Conservation (phyloP, 192 early-diverging fungal genomes). For the Rhizophagus prolifer region DNA sequence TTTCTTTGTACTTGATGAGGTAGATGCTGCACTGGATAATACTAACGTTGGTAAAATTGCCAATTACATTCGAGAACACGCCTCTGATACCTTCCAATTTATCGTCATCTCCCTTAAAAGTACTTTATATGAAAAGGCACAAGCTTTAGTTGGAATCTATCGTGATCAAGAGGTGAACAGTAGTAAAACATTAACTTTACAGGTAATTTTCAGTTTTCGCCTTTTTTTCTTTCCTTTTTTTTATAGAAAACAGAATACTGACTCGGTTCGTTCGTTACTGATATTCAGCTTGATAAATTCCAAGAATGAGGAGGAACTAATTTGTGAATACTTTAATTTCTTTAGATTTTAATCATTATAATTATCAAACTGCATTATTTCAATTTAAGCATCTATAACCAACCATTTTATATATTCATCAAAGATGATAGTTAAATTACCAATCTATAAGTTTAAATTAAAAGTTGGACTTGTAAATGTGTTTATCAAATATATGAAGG, state of each 20-base stretch:
- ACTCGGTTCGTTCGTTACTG: too few species aligned
- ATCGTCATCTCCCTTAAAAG: conserved; percentile 97
- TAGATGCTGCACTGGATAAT: conserved; percentile 97
- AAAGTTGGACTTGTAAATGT: too few species aligned
- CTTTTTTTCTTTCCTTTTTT: not conserved
- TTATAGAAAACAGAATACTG: not conserved
- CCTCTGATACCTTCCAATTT: conserved; percentile 78
- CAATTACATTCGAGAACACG: conserved; percentile 83
- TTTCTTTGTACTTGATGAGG: conserved; percentile 99
- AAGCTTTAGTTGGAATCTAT: conserved; percentile 95
- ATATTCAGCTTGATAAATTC: conserved; percentile 5
- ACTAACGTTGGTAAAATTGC: conserved; percentile 93
- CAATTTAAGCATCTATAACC: too few species aligned
- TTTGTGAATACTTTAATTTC: not conserved
- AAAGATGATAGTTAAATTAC: too few species aligned
- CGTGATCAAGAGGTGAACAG: conserved; percentile 83
- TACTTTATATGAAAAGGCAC: conserved; percentile 89
- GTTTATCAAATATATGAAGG: too few species aligned
- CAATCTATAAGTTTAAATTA: too few species aligned
- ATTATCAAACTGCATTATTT: not conserved
- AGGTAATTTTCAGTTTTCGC: conserved; percentile 34
- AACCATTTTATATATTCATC: too few species aligned
- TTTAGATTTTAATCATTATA: not conserved
- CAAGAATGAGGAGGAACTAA: not conserved
- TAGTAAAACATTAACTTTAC: conserved; percentile 79